phyloP scores from a whole-genome alignment of 2,329 filamentous ascomycete genomes.

The Pyrenochaeta sp. region DNA sequence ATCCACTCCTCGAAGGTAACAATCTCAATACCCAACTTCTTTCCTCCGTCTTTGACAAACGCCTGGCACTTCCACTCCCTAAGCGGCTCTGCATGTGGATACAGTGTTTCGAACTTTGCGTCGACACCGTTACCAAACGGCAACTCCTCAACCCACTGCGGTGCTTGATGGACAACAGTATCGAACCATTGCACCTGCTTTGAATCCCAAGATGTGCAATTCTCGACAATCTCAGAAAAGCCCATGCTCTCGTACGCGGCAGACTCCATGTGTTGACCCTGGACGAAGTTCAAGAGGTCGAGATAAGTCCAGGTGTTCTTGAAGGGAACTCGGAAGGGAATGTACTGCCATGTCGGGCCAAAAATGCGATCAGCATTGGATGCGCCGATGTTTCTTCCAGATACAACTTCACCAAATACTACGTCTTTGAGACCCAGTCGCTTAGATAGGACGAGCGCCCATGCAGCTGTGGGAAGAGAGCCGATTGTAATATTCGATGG shows the following conservation, averaged over 20 bases:
- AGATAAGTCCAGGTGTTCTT: constrained; percentile 54
- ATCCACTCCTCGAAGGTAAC: constrained; percentile 67
- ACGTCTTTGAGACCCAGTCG: constrained; percentile 64
- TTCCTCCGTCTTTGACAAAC: constrained; percentile 60
- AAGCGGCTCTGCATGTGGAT: constrained; percentile 56
- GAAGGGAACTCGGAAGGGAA: constrained; percentile 69
- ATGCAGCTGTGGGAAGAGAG: constrained; percentile 72
- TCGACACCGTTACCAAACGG: constrained; percentile 48
- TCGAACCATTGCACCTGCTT: constrained; percentile 45
- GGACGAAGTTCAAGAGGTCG: constrained; percentile 46
- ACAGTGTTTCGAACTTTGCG: constrained; percentile 63
- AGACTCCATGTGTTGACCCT: constrained; percentile 44
- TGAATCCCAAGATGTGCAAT: constrained; percentile 45
- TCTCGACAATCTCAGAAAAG: constrained; percentile 43
- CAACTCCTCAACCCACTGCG: constrained; percentile 66
- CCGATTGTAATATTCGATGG: constrained; percentile 67
- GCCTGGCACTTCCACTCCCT: constrained; percentile 68
- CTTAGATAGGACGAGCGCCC: constrained; percentile 69
- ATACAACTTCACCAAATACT: constrained; percentile 72
- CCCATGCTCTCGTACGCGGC: constrained; percentile 49
- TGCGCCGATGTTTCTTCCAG: constrained; percentile 68
- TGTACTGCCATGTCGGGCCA: constrained; percentile 73
- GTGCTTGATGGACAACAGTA: constrained; percentile 52
- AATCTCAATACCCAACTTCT: constrained; percentile 64
- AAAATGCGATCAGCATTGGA: constrained; percentile 65